These are phyloP conservation scores for Poa annua DNA, from an alignment of 176 grass and related monocot genomes.

Conservation along the genomic window DNA sequence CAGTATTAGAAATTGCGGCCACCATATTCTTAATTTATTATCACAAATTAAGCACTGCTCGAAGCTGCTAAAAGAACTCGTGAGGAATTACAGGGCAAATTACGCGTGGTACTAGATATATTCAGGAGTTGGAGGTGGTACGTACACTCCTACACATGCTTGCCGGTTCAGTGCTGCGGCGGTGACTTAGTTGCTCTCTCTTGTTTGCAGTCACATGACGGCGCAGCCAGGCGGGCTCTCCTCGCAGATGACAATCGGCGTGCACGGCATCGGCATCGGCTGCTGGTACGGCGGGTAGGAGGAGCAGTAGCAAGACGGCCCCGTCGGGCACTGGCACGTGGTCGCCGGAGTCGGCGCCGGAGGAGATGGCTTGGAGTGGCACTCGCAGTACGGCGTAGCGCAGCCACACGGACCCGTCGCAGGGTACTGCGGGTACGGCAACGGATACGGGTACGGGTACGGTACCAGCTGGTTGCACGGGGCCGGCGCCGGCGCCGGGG, in stretches of 20 bases:
- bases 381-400: neutral
- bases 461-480: slow-evolving; percentile 6
- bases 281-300: slow-evolving; percentile 19
- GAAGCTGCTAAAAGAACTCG: too few relatives aligned
- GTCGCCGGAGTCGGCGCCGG: neutral
- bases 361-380: slow-evolving; percentile 3
- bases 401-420: neutral
- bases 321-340: slow-evolving; percentile 31
- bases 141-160: neutral
- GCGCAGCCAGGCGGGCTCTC: slow-evolving; percentile 35
- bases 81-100: too few relatives aligned
- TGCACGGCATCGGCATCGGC: slow-evolving; percentile 10
- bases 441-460: slow-evolving; percentile 19
- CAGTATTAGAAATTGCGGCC: too few relatives aligned
- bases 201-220: slow-evolving; percentile 34
- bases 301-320: slow-evolving; percentile 36
- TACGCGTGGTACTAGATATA: neutral
- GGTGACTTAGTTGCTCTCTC: neutral
- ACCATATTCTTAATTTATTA: too few relatives aligned
- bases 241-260: slow-evolving; percentile 29
- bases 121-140: neutral
- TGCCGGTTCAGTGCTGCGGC: neutral
- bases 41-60: too few relatives aligned
- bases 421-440: neutral
- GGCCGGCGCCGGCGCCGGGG: neutral